Percentiles rank a stretch among this genome's conserved stretches.
Conservation (phyloP, 352 stramenopile species). For the Phytophthora sojae region DNA sequence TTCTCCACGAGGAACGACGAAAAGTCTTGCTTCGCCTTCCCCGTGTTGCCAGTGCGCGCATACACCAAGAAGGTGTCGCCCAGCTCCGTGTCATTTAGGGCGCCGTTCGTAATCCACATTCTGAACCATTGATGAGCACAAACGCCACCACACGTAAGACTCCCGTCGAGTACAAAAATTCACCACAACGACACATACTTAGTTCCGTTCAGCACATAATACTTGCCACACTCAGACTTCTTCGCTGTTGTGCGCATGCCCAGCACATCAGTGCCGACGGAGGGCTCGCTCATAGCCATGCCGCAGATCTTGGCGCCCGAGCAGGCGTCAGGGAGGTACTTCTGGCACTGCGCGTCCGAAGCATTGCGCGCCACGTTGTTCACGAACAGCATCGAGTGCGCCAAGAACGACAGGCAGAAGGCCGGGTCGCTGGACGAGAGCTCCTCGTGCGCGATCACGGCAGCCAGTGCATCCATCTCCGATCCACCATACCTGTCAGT, state of each 20-base stretch:
- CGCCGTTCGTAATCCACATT: constrained; percentile 99
- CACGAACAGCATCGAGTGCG: constrained; percentile 95
- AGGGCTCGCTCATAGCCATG: constrained; percentile 99
- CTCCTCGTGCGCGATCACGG: constrained; percentile 96
- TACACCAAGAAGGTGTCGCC: constrained; percentile 99
- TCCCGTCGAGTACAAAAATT: neutral
- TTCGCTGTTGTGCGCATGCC: constrained; percentile 96
- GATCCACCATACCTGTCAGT: constrained; percentile 92
- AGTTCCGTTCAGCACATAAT: constrained; percentile 92
- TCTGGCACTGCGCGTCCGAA: constrained; percentile 85
- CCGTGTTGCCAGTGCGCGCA: constrained; percentile 92
- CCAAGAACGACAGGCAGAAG: constrained; percentile 98
- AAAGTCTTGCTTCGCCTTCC: constrained; percentile 91
- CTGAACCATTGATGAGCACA: constrained; percentile 29
- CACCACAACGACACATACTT: constrained; percentile 58
- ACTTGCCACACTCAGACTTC: constrained; percentile 84
- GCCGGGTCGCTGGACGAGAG: constrained; percentile 97
- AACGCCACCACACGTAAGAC: constrained; percentile 4
- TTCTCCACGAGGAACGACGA: constrained; percentile 99
- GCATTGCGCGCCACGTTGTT: constrained; percentile 94
- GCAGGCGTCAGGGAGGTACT: constrained; percentile 93
- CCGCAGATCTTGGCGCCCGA: constrained; percentile 96
- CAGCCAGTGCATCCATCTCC: constrained; percentile 95
- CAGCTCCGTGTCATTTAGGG: constrained; percentile 94
- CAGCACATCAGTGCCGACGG: constrained; percentile 94